phyloP scores from a whole-genome alignment of 2,329 filamentous ascomycete genomes.

The Raffaelea ambrosiae region DNA sequence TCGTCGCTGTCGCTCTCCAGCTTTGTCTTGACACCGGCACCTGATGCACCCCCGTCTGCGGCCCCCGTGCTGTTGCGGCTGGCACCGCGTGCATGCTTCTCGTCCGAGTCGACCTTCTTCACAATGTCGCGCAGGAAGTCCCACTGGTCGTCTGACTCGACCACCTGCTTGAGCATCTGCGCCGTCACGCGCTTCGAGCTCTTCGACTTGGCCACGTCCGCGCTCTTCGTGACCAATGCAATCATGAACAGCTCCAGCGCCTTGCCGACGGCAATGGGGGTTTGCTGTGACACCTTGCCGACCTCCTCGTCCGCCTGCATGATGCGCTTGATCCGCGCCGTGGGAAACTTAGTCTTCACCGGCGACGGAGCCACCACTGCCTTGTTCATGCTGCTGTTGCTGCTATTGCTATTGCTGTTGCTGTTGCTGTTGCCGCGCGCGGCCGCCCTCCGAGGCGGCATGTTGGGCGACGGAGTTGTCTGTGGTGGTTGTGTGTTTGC shows the following conservation, averaged over 20 bases:
- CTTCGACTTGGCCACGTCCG: constrained; percentile 71
- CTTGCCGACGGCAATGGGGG: constrained; percentile 90
- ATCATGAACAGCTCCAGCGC: constrained; percentile 98
- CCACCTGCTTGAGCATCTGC: constrained; percentile 82
- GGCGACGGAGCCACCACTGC: constrained; percentile 50
- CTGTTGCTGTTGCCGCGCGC: constrained; percentile 10
- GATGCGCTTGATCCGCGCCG: constrained; percentile 94
- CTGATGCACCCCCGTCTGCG: too few relatives aligned
- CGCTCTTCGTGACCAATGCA: constrained; percentile 79
- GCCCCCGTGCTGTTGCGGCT: constrained; percentile 40
- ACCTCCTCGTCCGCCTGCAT: constrained; percentile 99
- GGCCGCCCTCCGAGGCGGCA: constrained; percentile 11
- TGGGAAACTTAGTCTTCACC: constrained; percentile 92
- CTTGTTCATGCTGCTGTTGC: constrained; percentile 10
- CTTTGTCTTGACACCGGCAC: constrained; percentile 8
- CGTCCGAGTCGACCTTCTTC: constrained; percentile 59
- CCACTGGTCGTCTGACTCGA: constrained; percentile 82
- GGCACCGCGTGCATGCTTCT: constrained; percentile 33
- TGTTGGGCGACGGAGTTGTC: constrained; percentile 1
- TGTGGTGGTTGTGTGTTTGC: too few relatives aligned
- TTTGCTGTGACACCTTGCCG: constrained; percentile 95
- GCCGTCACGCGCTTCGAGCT: constrained; percentile 86
- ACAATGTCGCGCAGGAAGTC: constrained; percentile 93
- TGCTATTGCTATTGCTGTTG: constrained; percentile 9
- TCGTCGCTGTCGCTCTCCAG: constrained; percentile 21